Evolutionary conservation across 192 early-diverging fungal genomes (phyloP), one percentile per base, ranked within the genome.

Genomic region (Backusella tuberculispora): DNA sequence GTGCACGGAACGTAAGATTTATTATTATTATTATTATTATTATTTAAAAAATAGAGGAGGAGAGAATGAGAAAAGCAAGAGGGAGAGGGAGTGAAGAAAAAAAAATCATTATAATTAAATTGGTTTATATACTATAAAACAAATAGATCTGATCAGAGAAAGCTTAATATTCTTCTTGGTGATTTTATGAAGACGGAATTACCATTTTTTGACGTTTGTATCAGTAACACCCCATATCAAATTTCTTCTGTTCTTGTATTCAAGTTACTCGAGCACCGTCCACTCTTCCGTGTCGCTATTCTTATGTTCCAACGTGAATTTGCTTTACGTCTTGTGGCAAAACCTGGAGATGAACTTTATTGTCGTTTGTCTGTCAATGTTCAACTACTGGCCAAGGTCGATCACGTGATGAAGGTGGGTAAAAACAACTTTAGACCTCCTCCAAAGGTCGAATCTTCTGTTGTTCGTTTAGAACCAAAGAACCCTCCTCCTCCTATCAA

Each of bases 231-330:
- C 24, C 98, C 98, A 19, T 99, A 98, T 84, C 95, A 95, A 81
- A 99, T 98, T 71, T 99, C 97, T 6, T 96, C 97, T 9, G 92
- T 96, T 0, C 86, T 99, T 53, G 91, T 94, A 6, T 97, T 99
- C 85, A 99, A 99, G 84, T 87, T 99, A 46, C 86, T 99, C 15
- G 92, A 90, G 72, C 97, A 98, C 78, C 92, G 96, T n/a, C 97
- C 97, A 9, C 77, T 95, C 21, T 96, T 96, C 85, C 86, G 92
- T 42, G 73, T 67, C 65, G 96, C 96, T 6, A 90, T 99, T 50
- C 95, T 99, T 76, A 99, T 98, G 97, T 99, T 99, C 82, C 98
- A 99, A 80, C 92, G 95, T 77, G 98, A 99, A 86, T 99, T 99
- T 79, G 97, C 98, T 12, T 81, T 99, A 71, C 93, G 96, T 26